Conservation (phyloP, 1,139 yeast species). For the Hanseniaspora sp. region DNA sequence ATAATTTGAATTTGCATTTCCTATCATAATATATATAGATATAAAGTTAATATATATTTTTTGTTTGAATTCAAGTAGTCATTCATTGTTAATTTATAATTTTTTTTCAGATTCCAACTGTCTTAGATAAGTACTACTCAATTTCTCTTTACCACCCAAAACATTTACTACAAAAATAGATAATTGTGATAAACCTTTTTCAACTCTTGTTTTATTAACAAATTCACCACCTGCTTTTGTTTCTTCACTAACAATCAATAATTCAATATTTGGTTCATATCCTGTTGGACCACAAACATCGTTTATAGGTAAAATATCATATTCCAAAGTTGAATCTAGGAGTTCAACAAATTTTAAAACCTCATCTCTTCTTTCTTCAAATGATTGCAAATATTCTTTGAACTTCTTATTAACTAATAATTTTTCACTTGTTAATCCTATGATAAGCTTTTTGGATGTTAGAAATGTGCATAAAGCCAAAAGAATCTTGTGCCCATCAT, state of each 20-base stretch:
- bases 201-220: slow-evolving; percentile 54
- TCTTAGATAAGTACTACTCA: slow-evolving; percentile 62
- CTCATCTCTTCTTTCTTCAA: slow-evolving; percentile 38
- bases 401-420: slow-evolving; percentile 65
- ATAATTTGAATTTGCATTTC: neutral
- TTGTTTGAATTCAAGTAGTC: too few species aligned
- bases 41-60: neutral
- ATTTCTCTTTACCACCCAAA: slow-evolving; percentile 61
- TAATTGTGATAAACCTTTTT: slow-evolving; percentile 45
- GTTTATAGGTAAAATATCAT: slow-evolving; percentile 48
- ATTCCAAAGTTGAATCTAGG: slow-evolving; percentile 36
- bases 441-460: slow-evolving; percentile 43
- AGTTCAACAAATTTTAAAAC: slow-evolving; percentile 42
- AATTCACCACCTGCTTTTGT: slow-evolving; percentile 62
- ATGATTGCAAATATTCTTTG: slow-evolving; percentile 53
- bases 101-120: slow-evolving; percentile 1
- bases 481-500: slow-evolving; percentile 86
- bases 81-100: neutral
- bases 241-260: slow-evolving; percentile 71
- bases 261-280: slow-evolving; percentile 58
- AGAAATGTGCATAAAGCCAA: slow-evolving; percentile 63
- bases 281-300: slow-evolving; percentile 96
- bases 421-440: slow-evolving; percentile 79
- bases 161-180: slow-evolving; percentile 55
- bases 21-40: neutral